A percentile compares a stretch with the other conserved stretches of the same genome.
These are phyloP conservation scores for Rhodotorula graminis DNA, from an alignment of 768 basidiomycete species.

Conservation along the genomic window DNA sequence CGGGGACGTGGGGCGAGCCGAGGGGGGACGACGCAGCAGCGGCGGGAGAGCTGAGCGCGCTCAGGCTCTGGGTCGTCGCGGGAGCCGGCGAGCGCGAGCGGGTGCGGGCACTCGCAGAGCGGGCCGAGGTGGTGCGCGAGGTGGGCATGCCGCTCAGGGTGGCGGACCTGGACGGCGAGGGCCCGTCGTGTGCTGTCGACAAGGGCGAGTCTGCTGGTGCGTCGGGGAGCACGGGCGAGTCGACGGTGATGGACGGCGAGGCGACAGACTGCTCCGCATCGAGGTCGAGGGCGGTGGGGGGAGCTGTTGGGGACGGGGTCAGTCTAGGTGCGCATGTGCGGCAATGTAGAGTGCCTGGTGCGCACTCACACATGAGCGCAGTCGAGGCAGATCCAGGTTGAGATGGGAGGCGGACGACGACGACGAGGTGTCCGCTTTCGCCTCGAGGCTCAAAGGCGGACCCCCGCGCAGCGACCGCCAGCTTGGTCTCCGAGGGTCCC, in stretches of 20 bases:
- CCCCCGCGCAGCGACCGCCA: too few species aligned
- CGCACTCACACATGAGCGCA: too few species aligned
- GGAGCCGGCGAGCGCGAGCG: neutral
- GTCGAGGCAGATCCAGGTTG: too few species aligned
- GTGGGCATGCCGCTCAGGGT: neutral
- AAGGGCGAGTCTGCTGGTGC: neutral
- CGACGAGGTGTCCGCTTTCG: too few species aligned
- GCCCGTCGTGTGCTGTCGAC: neutral
- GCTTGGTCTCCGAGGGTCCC: too few species aligned
- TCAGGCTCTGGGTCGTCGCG: slow-evolving; percentile 5
- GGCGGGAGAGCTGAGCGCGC: neutral
- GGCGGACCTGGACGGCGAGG: neutral
- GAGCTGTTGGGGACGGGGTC: neutral
- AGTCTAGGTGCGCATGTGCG: neutral
- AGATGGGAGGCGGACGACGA: too few species aligned
- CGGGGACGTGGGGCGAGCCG: neutral
- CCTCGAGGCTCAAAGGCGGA: too few species aligned
- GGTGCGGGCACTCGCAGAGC: neutral
- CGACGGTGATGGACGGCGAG: neutral
- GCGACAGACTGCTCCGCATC: neutral
- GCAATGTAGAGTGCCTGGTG: too few species aligned
- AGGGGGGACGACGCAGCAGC: neutral
- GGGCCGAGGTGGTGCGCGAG: neutral
- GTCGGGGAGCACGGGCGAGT: neutral
- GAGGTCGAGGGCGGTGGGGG: neutral